A percentile compares a stretch with the other conserved stretches of the same genome.
These are phyloP conservation scores for Fusarium sambucinum DNA, from an alignment of 2,329 filamentous ascomycete genomes.

Conservation along the genomic window DNA sequence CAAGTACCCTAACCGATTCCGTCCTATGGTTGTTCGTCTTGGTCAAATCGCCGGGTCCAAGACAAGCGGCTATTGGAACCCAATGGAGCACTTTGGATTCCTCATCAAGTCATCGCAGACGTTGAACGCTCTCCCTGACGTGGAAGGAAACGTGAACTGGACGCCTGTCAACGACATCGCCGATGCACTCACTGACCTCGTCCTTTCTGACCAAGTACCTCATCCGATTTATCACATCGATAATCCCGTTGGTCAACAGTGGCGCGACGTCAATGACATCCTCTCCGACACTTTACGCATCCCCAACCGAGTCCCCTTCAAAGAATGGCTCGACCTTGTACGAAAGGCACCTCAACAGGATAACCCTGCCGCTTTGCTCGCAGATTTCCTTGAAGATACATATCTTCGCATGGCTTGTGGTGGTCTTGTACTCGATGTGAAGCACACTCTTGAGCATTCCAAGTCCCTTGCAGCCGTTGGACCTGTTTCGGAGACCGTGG, in stretches of 20 bases:
- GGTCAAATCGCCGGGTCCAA: constrained; percentile 43
- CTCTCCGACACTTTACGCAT: constrained; percentile 24
- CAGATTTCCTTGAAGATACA: constrained; percentile 19
- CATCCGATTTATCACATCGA: constrained; percentile 33
- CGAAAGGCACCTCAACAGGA: constrained; percentile 33
- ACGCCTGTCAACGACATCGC: constrained; percentile 35
- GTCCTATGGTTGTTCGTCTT: constrained; percentile 39
- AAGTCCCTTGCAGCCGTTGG: constrained; percentile 22
- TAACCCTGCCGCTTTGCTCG: constrained; percentile 15
- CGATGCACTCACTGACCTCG: constrained; percentile 9
- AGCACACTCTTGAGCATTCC: constrained; percentile 31
- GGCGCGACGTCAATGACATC: constrained; percentile 33
- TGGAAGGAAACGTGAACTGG: constrained; percentile 30
- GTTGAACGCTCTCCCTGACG: constrained; percentile 31
- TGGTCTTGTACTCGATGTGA: constrained; percentile 21
- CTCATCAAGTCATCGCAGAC: constrained; percentile 42
- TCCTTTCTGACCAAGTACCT: constrained; percentile 11
- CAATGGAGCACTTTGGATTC: constrained; percentile 44
- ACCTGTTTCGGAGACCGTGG: constrained; percentile 26
- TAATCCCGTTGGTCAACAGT: constrained; percentile 32
- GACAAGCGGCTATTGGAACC: constrained; percentile 43
- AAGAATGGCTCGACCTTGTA: constrained; percentile 23
- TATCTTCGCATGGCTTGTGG: constrained; percentile 35
- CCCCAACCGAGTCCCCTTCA: constrained; percentile 22
- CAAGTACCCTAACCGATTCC: constrained; percentile 33